A percentile compares a stretch with the other conserved stretches of the same genome.
phyloP scores from a whole-genome alignment of 805 yeast genomes.

The Candida boleticola region DNA sequence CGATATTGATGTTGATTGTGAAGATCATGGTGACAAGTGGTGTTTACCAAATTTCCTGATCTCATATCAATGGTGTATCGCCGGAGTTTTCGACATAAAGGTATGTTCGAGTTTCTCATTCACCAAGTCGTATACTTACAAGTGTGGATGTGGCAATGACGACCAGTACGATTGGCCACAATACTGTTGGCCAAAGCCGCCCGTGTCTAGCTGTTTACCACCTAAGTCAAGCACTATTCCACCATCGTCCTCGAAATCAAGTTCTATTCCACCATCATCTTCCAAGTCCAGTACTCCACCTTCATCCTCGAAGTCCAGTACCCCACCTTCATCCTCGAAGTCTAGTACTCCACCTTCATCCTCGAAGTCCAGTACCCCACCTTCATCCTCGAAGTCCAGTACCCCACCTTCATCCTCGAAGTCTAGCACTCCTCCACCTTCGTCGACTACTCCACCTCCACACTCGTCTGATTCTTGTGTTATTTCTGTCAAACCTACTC shows the following conservation, averaged over 20 bases:
- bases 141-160: background rate
- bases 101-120: background rate
- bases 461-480: too few relatives aligned
- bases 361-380: background rate
- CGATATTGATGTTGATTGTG: slow-evolving; percentile 1
- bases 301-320: background rate
- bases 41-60: slow-evolving; percentile 2
- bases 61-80: background rate
- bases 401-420: background rate
- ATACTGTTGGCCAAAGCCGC: slow-evolving; percentile 5
- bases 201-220: slow-evolving; percentile 1
- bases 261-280: background rate
- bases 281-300: background rate
- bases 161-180: slow-evolving; percentile 2
- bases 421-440: background rate
- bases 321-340: background rate
- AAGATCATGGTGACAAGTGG: slow-evolving; percentile 1
- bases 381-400: background rate
- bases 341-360: background rate
- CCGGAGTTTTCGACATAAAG: background rate
- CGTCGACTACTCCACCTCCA: background rate
- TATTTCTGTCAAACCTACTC: background rate
- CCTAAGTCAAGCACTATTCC: background rate
- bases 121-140: background rate
- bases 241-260: background rate